Evolutionary conservation across 1,139 yeast genomes (phyloP).

Genomic region (Sugiyamaella xylanicola): DNA sequence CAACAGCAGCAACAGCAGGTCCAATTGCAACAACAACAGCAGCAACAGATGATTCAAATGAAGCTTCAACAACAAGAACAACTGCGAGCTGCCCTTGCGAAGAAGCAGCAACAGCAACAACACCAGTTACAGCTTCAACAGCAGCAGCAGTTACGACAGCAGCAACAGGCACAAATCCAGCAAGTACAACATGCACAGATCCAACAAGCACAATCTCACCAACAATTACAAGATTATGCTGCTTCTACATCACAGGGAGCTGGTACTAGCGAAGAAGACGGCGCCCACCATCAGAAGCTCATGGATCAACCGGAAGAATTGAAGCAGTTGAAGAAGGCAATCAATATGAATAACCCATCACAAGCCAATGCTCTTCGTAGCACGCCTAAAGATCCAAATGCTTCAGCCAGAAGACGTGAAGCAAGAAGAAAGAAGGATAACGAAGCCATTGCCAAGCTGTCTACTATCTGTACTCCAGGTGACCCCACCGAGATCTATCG

Average conservation of each 20-base stretch:
- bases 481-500: conserved; percentile 79
- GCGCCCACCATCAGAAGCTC: conserved; percentile 26
- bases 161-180: conserved; percentile 19
- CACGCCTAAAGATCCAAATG: conserved; percentile 44
- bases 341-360: conserved; percentile 31
- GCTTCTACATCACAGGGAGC: conserved; percentile 4
- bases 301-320: conserved; percentile 33
- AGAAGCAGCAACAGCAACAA: conserved; percentile 18
- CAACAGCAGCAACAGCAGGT: conserved; percentile 25
- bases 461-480: conserved; percentile 78
- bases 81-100: conserved; percentile 18
- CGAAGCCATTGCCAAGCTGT: conserved; percentile 68
- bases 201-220: conserved; percentile 22
- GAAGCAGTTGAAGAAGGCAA: conserved; percentile 40
- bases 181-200: conserved; percentile 18
- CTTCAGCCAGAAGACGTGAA: conserved; percentile 67
- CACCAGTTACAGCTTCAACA: conserved; percentile 27
- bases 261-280: conserved; percentile 9
- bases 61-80: conserved; percentile 26
- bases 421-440: conserved; percentile 68
- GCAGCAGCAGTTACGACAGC: conserved; percentile 24
- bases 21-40: conserved; percentile 16
- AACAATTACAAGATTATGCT: conserved; percentile 16
- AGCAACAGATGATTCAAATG: conserved; percentile 14
- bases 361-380: conserved; percentile 22